These are phyloP conservation scores for Penicillium nordicum DNA, from an alignment of 2,329 filamentous ascomycete genomes.

Conservation along the genomic window DNA sequence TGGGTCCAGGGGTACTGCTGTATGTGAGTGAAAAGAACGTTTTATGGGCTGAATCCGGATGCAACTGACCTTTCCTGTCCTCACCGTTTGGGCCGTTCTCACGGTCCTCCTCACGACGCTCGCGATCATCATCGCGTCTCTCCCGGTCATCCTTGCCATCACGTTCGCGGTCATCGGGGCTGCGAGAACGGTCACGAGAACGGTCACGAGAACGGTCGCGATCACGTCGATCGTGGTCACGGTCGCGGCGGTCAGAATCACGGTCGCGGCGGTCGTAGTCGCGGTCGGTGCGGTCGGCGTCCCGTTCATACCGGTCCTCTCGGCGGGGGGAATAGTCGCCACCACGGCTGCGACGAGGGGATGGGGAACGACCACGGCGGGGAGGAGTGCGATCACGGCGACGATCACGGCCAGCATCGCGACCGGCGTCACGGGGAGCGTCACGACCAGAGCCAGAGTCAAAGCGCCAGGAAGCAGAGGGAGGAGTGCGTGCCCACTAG, in stretches of 20 bases:
- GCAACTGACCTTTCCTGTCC: conserved; percentile 74
- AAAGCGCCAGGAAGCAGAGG: conserved; percentile 97
- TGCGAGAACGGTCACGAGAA: conserved; percentile 25
- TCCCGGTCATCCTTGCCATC: conserved; percentile 23
- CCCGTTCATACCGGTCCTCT: conserved; percentile 78
- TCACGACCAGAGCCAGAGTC: conserved; percentile 79
- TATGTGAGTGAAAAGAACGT: conserved; percentile 1
- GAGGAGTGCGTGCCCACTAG: conserved; percentile 98
- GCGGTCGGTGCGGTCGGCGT: conserved; percentile 64
- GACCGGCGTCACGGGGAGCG: conserved; percentile 5
- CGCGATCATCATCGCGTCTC: conserved; percentile 60
- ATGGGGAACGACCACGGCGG: conserved; percentile 63
- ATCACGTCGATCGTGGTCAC: conserved; percentile 46
- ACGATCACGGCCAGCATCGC: conserved; percentile 76
- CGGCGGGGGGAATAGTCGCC: conserved; percentile 83
- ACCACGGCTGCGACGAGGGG: conserved; percentile 55
- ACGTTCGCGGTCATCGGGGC: conserved; percentile 24
- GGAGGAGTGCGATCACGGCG: conserved; percentile 69
- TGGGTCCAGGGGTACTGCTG: conserved; percentile 61
- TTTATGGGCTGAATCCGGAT: background rate
- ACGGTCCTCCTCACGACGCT: conserved; percentile 66
- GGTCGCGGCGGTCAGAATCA: conserved; percentile 62
- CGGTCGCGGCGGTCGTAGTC: conserved; percentile 69
- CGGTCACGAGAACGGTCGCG: conserved; percentile 25
- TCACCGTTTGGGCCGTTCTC: conserved; percentile 80